Evolutionary conservation across 805 yeast species (phyloP).

Genomic region (Lachancea sp.): DNA sequence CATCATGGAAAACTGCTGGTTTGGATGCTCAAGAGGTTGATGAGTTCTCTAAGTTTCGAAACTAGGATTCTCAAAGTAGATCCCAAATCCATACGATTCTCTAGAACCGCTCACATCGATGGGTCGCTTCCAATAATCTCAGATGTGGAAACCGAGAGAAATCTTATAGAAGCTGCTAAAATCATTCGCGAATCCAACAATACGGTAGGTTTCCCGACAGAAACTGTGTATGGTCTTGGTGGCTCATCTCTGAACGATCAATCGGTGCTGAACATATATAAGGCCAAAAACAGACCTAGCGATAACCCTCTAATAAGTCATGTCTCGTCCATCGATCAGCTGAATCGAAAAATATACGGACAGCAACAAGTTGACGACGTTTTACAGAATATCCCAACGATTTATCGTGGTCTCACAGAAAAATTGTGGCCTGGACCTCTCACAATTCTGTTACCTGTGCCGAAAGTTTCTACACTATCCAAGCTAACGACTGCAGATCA

Average conservation of each 20-base stretch:
- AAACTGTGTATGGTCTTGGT: constrained; percentile 94
- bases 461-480: constrained; percentile 48
- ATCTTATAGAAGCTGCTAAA: constrained; percentile 53
- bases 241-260: constrained; percentile 74
- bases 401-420: constrained; percentile 57
- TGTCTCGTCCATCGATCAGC: constrained; percentile 69
- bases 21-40: constrained; percentile 8
- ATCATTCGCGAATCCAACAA: constrained; percentile 44
- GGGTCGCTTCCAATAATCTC: constrained; percentile 40
- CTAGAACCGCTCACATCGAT: constrained; percentile 30
- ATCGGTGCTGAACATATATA: constrained; percentile 69
- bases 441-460: constrained; percentile 72
- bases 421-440: constrained; percentile 96
- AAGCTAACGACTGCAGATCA: constrained; percentile 78
- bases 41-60: constrained; percentile 16
- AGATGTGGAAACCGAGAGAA: constrained; percentile 46
- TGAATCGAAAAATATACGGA: constrained; percentile 53
- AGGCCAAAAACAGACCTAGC: constrained; percentile 88
- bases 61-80: constrained; percentile 51
- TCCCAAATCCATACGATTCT: constrained; percentile 44
- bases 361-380: constrained; percentile 14
- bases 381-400: constrained; percentile 50
- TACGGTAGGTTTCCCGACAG: constrained; percentile 92
- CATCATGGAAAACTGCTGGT: not conserved
- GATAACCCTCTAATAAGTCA: constrained; percentile 94